A percentile compares a stretch with the other conserved stretches of the same genome.
Evolutionary conservation across 495 filamentous ascomycete genomes (phyloP).

Genomic region (Penicillium tannophilum): DNA sequence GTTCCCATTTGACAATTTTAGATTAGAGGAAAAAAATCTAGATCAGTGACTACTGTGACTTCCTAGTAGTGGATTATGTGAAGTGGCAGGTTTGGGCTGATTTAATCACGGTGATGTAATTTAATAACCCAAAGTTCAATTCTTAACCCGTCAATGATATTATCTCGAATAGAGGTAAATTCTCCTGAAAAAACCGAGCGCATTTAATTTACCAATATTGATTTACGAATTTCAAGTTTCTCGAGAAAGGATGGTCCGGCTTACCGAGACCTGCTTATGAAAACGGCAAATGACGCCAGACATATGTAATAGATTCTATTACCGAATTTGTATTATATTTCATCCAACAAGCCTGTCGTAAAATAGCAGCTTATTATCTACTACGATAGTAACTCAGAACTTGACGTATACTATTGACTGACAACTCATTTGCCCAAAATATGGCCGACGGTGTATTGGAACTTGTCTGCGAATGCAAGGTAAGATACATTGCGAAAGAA

Average conservation of each 20-base stretch:
- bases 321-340: no score
- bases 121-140: background rate
- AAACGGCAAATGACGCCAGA: background rate
- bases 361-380: no score
- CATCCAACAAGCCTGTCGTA: no score
- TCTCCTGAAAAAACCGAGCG: background rate
- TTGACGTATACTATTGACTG: no score
- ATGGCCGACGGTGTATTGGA: constrained; percentile 14
- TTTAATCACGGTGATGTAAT: background rate
- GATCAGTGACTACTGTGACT: no score
- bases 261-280: background rate
- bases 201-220: background rate
- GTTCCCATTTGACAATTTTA: no score
- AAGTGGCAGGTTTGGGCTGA: no score
- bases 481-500: background rate
- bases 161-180: background rate
- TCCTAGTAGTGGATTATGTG: no score
- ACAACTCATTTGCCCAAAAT: no score
- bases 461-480: constrained; percentile 20
- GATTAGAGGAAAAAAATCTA: no score
- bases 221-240: background rate
- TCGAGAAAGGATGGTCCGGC: background rate
- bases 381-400: no score
- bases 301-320: background rate
- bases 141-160: background rate